Percentiles rank a stretch among this genome's conserved stretches.
These are phyloP conservation scores for Rhynchospora pubera DNA, from an alignment of 176 grass and related monocot genomes.

Conservation along the genomic window DNA sequence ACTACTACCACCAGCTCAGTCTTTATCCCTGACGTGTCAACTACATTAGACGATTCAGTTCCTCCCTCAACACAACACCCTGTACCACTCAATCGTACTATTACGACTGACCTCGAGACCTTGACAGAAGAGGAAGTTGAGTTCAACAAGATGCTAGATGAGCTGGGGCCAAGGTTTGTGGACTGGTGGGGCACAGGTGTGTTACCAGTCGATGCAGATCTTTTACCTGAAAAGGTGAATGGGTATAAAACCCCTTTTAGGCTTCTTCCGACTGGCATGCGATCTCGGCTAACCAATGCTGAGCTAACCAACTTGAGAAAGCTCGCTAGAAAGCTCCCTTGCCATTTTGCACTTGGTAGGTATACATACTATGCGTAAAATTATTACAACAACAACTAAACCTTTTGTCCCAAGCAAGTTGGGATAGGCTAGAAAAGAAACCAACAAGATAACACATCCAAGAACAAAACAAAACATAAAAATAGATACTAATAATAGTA, in stretches of 20 bases:
- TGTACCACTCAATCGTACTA: not conserved
- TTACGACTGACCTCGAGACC: constrained; percentile 25
- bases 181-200: constrained; percentile 90
- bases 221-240: constrained; percentile 61
- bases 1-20: constrained; percentile 26
- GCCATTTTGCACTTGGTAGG: constrained; percentile 93
- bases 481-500: no score
- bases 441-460: no score
- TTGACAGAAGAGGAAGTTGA: constrained; percentile 75
- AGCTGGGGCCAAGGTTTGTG: constrained; percentile 66
- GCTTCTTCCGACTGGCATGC: constrained; percentile 79
- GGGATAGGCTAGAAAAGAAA: no score
- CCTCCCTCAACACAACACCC: constrained; percentile 3
- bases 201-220: constrained; percentile 76
- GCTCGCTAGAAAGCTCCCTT: constrained; percentile 66
- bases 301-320: constrained; percentile 74
- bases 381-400: no score
- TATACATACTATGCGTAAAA: not conserved
- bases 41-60: constrained; percentile 5
- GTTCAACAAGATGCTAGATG: constrained; percentile 79
- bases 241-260: constrained; percentile 89
- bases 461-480: no score
- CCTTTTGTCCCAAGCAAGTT: no score
- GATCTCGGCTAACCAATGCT: constrained; percentile 53
- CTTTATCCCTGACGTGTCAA: constrained; percentile 52